Evolutionary conservation across 352 stramenopile species (phyloP), one percentile per base, ranked within the genome.

Genomic region (Albugo candida): DNA sequence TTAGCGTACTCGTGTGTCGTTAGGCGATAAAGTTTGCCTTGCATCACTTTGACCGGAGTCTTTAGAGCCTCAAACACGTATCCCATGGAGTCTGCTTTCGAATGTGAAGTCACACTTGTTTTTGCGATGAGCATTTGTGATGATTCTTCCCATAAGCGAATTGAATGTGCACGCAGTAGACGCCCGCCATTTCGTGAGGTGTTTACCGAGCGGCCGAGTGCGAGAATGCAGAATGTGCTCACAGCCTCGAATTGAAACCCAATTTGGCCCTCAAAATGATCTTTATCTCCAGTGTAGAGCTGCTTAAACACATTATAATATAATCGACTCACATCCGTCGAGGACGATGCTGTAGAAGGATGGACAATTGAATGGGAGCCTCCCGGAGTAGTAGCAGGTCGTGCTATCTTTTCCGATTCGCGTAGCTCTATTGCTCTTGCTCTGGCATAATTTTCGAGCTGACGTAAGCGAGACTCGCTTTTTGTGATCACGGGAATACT

Each of bases 261-360:
- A 50, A 92, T 92, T 50, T 92, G 79, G 0, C 79, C 79, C 54
- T 92, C 79, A 47, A 92, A 92, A 59, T 92, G 79, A 34, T 92
- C 79, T 49, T 92, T 92, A 53, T 88, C 76, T 11, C 79, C 79
- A 0, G 74, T 92, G 57, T 92, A 92, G 1, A 92, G 66, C 38
- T 89, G 74, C 44, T 81, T 77, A 48, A 92, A 92, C 21, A 89
- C 74, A 31, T 92, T 92, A 55, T 92, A 83, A 31, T 31, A 31
- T 8, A 31, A 31, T 31, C 24, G 24, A 43, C 8, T 24, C 39
- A 24, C 24, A 31, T 31, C 8, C 8, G 24, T 31, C 24, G 8
- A 31, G 24, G 24, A 31, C 24, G 24, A 31, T 31, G 24, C 24
- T 3, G 24, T 3, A 31, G 24, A 31, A 10, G 24, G 24, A 31